phyloP scores from a whole-genome alignment of 352 stramenopile genomes.

The Blastocystis sp. region DNA sequence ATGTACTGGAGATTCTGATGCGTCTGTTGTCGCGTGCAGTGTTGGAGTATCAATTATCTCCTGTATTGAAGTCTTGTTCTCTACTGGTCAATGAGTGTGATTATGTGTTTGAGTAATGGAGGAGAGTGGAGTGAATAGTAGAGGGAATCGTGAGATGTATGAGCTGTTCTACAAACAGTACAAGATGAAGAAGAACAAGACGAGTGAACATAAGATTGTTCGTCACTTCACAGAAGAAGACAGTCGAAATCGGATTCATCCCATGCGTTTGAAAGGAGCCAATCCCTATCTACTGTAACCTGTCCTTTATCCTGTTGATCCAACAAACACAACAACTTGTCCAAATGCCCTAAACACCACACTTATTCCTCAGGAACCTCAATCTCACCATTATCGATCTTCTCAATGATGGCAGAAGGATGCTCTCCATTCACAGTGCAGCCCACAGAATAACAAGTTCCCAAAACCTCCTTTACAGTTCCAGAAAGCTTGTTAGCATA shows the following conservation, averaged over 20 bases:
- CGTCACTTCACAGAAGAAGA: constrained; percentile 23
- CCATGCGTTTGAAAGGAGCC: not conserved
- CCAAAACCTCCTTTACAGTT: constrained; percentile 99
- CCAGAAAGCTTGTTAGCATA: constrained; percentile 90
- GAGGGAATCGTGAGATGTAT: constrained; percentile 8
- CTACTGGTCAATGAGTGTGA: not conserved
- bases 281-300: constrained; percentile 18
- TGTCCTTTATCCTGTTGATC: not conserved
- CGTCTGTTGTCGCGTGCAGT: not conserved
- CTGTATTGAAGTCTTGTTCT: not conserved
- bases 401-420: constrained; percentile 89
- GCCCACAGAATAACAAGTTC: constrained; percentile 93
- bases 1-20: constrained; percentile 18
- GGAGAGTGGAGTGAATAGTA: not conserved
- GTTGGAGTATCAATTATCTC: not conserved
- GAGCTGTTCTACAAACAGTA: constrained; percentile 32
- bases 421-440: constrained; percentile 98
- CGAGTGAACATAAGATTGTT: not conserved
- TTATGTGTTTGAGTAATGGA: not conserved
- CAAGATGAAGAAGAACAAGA: not conserved
- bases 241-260: not conserved
- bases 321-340: constrained; percentile 23
- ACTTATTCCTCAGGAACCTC: constrained; percentile 90
- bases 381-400: constrained; percentile 92
- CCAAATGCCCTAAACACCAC: constrained; percentile 56